These are phyloP conservation scores for Martensiomyces pterosporus DNA, from an alignment of 192 early-diverging fungal genomes.

Conservation along the genomic window DNA sequence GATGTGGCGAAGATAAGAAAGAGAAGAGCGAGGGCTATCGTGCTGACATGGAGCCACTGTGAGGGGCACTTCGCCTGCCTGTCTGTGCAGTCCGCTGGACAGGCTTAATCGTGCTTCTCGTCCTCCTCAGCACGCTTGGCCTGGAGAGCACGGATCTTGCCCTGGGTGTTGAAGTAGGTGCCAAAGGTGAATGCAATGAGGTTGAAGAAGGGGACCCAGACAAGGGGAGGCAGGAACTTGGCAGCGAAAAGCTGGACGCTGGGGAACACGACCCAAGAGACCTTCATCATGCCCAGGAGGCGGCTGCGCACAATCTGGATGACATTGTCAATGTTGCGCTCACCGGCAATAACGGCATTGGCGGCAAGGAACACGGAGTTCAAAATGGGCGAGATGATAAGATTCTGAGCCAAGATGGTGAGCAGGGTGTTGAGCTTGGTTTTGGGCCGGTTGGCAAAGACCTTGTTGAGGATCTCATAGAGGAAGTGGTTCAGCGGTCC, in stretches of 20 bases:
- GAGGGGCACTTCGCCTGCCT: no score
- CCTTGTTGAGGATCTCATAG: slow-evolving; percentile 70
- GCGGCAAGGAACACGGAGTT: slow-evolving; percentile 82
- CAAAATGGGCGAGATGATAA: slow-evolving; percentile 81
- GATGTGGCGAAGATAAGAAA: no score
- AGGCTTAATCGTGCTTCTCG: slow-evolving; percentile 42
- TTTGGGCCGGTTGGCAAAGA: slow-evolving; percentile 65
- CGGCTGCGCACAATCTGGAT: slow-evolving; percentile 55
- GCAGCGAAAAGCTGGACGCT: slow-evolving; percentile 72
- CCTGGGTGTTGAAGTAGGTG: slow-evolving; percentile 70
- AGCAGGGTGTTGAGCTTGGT: slow-evolving; percentile 61
- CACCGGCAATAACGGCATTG: slow-evolving; percentile 79
- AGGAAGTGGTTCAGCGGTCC: slow-evolving; percentile 81
- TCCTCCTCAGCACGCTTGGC: slow-evolving; percentile 39
- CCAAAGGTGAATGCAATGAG: slow-evolving; percentile 73
- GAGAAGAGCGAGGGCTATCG: no score
- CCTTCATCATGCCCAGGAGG: slow-evolving; percentile 72
- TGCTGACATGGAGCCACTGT: no score
- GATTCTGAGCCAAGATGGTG: slow-evolving; percentile 69
- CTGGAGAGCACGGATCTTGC: slow-evolving; percentile 58
- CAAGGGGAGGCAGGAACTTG: slow-evolving; percentile 67
- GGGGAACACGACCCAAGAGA: slow-evolving; percentile 81
- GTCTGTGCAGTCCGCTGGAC: background rate
- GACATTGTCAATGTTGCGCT: slow-evolving; percentile 52
- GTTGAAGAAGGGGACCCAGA: slow-evolving; percentile 94